A percentile compares a stretch with the other conserved stretches of the same genome.
These are phyloP conservation scores for Cladorrhinum sp. DNA, from an alignment of 2,329 filamentous ascomycete genomes.

Conservation along the genomic window DNA sequence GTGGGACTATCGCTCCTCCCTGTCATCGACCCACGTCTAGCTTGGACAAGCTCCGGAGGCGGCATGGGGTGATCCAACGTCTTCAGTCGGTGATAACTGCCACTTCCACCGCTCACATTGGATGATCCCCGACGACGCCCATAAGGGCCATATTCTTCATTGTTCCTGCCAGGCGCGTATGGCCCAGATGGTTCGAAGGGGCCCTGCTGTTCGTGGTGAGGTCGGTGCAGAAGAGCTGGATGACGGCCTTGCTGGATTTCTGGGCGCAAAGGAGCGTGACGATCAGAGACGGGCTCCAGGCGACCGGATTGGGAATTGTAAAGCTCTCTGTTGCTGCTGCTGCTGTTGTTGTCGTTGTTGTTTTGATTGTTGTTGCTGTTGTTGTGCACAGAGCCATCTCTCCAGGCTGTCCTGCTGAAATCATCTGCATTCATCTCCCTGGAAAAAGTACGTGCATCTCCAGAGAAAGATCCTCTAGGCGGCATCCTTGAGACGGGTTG, in stretches of 20 bases:
- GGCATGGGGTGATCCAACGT: slow-evolving; percentile 41
- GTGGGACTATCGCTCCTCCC: slow-evolving; percentile 50
- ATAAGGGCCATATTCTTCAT: slow-evolving; percentile 64
- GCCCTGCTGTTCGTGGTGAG: slow-evolving; percentile 56
- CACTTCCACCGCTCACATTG: slow-evolving; percentile 84
- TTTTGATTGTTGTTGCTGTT: slow-evolving; percentile 52
- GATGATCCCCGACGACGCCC: slow-evolving; percentile 80
- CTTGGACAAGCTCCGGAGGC: slow-evolving; percentile 42
- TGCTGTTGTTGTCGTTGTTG: slow-evolving; percentile 52
- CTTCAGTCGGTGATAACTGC: slow-evolving; percentile 59
- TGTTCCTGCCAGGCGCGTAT: slow-evolving; percentile 75
- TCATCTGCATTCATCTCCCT: slow-evolving; percentile 93
- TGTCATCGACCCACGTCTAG: slow-evolving; percentile 48
- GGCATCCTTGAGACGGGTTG: slow-evolving; percentile 42
- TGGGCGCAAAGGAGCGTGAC: slow-evolving; percentile 65
- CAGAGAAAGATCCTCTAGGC: slow-evolving; percentile 54
- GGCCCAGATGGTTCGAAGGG: slow-evolving; percentile 81
- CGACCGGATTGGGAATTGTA: slow-evolving; percentile 95
- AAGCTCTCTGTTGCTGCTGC: slow-evolving; percentile 64
- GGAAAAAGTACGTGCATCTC: slow-evolving; percentile 51
- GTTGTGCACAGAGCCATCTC: slow-evolving; percentile 61
- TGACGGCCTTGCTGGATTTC: slow-evolving; percentile 63
- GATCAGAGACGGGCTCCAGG: slow-evolving; percentile 83
- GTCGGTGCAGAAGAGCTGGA: slow-evolving; percentile 75
- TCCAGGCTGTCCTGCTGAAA: slow-evolving; percentile 80